Percentiles rank a stretch among this genome's conserved stretches.
These are phyloP conservation scores for Tubosaeta brunneosetosa DNA, from an alignment of 768 basidiomycete species.

Conservation along the genomic window DNA sequence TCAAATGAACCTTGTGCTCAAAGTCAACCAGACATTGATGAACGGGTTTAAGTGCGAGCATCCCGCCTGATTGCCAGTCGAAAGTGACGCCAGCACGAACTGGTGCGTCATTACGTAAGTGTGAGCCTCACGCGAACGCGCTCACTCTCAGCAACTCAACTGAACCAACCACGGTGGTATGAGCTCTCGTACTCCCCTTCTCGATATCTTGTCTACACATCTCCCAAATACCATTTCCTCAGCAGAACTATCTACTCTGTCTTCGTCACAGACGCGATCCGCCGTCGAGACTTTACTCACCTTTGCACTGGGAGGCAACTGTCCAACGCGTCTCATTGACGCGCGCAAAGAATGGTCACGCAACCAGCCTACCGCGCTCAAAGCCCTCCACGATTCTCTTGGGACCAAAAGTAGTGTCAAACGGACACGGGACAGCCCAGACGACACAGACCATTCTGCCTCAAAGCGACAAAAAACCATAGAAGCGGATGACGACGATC, in stretches of 20 bases:
- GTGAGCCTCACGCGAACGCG: not conserved
- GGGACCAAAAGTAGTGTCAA: constrained; percentile 13
- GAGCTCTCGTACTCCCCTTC: constrained; percentile 21
- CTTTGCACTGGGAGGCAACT: constrained; percentile 29
- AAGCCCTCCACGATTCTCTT: constrained; percentile 16
- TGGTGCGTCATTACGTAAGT: too few relatives aligned
- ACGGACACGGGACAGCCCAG: constrained; percentile 21
- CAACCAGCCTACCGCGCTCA: constrained; percentile 20
- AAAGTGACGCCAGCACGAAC: too few relatives aligned
- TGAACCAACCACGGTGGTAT: not conserved
- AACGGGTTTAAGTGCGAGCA: too few relatives aligned
- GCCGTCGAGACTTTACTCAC: constrained; percentile 24
- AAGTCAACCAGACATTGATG: too few relatives aligned
- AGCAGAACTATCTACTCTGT: constrained; percentile 2
- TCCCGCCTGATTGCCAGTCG: too few relatives aligned
- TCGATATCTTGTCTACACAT: constrained; percentile 19
- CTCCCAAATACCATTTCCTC: constrained; percentile 14
- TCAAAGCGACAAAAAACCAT: constrained; percentile 20
- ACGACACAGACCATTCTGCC: constrained; percentile 6
- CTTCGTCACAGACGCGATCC: constrained; percentile 1
- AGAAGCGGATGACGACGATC: constrained; percentile 30
- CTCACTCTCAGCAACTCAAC: not conserved
- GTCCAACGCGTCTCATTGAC: constrained; percentile 14
- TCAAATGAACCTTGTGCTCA: too few relatives aligned
- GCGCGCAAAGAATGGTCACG: constrained; percentile 21